A percentile compares a stretch with the other conserved stretches of the same genome.
These are phyloP conservation scores for Physaria fendleri DNA, from an alignment of 345 rosid genomes.

Conservation along the genomic window DNA sequence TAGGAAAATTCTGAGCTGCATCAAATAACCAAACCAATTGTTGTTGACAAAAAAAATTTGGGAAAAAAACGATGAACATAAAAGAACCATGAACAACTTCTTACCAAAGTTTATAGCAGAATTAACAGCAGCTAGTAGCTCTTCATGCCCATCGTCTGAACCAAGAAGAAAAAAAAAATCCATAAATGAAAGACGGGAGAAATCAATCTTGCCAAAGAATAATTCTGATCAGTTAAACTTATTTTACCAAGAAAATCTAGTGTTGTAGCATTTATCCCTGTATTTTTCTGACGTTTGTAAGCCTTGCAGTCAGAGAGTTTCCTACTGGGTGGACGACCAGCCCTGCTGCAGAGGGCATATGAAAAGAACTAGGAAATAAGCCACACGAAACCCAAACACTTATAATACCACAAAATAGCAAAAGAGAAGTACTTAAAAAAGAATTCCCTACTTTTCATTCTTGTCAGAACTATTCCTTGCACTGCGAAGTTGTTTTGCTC, in stretches of 20 bases:
- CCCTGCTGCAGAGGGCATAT: conserved; percentile 52
- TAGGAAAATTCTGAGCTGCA: conserved; percentile 52
- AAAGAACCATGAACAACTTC: conserved; percentile 1
- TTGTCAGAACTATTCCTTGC: conserved; percentile 73
- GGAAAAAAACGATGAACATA: background rate
- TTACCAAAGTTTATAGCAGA: conserved; percentile 63
- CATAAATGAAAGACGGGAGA: conserved; percentile 16
- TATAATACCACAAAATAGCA: background rate
- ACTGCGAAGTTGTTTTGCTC: conserved; percentile 81
- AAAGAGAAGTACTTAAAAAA: conserved; percentile 15
- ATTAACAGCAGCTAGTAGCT: conserved; percentile 81
- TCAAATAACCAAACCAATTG: conserved; percentile 31
- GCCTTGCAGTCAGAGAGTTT: conserved; percentile 96
- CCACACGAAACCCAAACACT: conserved; percentile 8
- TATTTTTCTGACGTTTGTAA: conserved; percentile 66
- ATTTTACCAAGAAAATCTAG: conserved; percentile 80
- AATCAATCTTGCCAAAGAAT: background rate
- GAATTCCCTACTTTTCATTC: conserved; percentile 59
- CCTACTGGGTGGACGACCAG: conserved; percentile 86
- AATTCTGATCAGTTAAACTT: conserved; percentile 10
- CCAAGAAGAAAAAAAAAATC: conserved; percentile 41
- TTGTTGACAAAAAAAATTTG: conserved; percentile 5
- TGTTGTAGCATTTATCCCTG: conserved; percentile 42
- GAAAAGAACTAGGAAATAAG: conserved; percentile 13
- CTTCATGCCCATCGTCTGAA: conserved; percentile 84